A percentile compares a stretch with the other conserved stretches of the same genome.
Evolutionary conservation across 2,329 filamentous ascomycete genomes (phyloP).

Genomic region (Blastomyces parvus): DNA sequence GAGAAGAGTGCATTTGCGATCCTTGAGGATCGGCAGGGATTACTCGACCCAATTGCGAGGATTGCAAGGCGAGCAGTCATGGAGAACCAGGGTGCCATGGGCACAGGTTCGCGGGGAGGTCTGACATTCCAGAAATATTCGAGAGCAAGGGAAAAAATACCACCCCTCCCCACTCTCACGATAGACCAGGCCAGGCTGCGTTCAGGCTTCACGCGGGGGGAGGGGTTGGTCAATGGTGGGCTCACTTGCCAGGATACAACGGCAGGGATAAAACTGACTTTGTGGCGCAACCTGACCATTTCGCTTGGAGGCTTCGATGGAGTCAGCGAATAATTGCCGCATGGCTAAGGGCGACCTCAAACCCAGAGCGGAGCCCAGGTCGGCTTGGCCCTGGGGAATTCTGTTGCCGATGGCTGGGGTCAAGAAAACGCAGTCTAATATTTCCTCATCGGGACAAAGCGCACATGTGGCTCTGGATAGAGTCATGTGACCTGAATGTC

Average conservation of each 20-base stretch:
- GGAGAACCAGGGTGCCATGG: neutral
- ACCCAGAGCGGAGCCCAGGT: neutral
- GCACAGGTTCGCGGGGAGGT: neutral
- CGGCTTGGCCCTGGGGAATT: neutral
- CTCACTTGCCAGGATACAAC: neutral
- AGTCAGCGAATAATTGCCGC: neutral
- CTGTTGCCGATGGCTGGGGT: neutral
- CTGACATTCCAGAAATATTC: constrained; percentile 8
- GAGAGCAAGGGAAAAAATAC: constrained; percentile 1
- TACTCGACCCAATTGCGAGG: neutral
- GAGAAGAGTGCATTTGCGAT: neutral
- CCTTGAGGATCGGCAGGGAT: constrained; percentile 3
- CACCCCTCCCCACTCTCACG: neutral
- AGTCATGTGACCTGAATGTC: neutral
- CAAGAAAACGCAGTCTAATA: constrained; percentile 2
- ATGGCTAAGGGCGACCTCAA: neutral
- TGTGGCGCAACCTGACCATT: neutral
- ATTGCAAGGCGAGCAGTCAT: neutral
- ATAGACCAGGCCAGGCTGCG: neutral
- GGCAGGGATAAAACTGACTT: constrained; percentile 1
- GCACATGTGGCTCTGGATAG: neutral
- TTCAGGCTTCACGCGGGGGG: constrained; percentile 5
- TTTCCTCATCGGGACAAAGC: constrained; percentile 1
- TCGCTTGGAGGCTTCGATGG: neutral
- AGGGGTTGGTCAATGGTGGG: neutral